Conservation (phyloP, 176 grass and related monocot genomes). For the Cenchrus purpureus region DNA sequence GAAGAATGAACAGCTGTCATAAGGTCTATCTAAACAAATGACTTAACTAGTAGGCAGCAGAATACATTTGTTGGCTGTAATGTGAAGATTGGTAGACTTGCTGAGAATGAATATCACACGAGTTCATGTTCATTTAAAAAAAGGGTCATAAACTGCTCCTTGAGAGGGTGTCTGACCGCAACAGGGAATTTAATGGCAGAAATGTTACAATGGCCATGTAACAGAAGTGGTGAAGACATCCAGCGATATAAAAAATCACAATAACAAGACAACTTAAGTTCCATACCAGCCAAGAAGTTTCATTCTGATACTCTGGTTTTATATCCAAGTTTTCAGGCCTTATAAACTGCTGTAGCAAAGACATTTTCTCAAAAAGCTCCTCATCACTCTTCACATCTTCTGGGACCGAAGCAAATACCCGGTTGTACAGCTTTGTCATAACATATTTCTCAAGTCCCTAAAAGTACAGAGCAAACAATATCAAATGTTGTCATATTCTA, state of each 20-base stretch:
- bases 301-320: conserved; percentile 88
- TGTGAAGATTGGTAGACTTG: background rate
- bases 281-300: conserved; percentile 96
- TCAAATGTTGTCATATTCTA: conserved; percentile 14
- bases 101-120: background rate
- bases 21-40: background rate
- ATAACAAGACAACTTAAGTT: conserved; percentile 21
- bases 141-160: no score
- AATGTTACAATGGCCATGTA: background rate
- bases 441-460: conserved; percentile 99
- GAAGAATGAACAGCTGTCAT: background rate
- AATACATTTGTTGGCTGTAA: conserved; percentile 2
- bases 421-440: conserved; percentile 94
- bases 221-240: background rate
- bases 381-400: conserved; percentile 93
- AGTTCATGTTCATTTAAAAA: no score
- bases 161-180: background rate
- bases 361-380: conserved; percentile 94
- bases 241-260: background rate
- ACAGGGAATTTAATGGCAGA: conserved; percentile 16
- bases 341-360: conserved; percentile 86
- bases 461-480: conserved; percentile 40
- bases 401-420: conserved; percentile 92
- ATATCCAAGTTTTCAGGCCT: conserved; percentile 96
- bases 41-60: background rate